phyloP scores from a whole-genome alignment of 129 eudicot genomes.

The Helianthus tuberosus region DNA sequence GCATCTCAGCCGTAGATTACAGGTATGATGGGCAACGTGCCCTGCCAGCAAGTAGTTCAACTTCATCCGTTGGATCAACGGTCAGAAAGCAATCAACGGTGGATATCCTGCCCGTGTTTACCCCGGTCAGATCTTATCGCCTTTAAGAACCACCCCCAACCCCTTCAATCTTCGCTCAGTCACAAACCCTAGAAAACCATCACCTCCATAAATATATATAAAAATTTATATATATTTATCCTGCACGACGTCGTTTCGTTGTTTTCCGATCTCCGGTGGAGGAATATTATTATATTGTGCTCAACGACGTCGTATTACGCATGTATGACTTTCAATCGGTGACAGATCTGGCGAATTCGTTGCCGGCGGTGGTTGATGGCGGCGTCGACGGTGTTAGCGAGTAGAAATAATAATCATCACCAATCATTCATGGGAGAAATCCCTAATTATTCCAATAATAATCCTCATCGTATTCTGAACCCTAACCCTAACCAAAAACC shows the following conservation, averaged over 20 bases:
- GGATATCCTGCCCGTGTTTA: constrained; percentile 45
- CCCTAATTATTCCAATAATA: constrained; percentile 48
- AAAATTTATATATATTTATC: neutral
- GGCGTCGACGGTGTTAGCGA: constrained; percentile 85
- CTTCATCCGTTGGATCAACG: constrained; percentile 46
- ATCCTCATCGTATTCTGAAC: constrained; percentile 43
- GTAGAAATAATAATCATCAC: constrained; percentile 65
- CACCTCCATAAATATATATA: constrained; percentile 21
- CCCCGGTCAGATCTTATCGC: constrained; percentile 85
- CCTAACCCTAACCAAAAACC: constrained; percentile 44
- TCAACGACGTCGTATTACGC: constrained; percentile 16
- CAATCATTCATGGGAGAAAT: constrained; percentile 81
- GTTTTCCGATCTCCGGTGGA: neutral
- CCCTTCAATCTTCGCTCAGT: constrained; percentile 75
- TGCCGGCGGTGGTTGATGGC: constrained; percentile 31
- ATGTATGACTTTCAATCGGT: constrained; percentile 28
- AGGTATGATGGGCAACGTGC: constrained; percentile 50
- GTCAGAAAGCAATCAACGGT: constrained; percentile 31
- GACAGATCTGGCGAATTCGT: constrained; percentile 34
- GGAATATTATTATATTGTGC: neutral
- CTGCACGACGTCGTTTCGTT: neutral
- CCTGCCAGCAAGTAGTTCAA: constrained; percentile 46
- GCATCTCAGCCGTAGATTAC: constrained; percentile 51
- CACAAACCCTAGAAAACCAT: constrained; percentile 66
- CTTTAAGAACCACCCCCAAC: constrained; percentile 72